Conservation (phyloP, 2,329 filamentous ascomycete genomes). For the Aspergillus awamori region DNA sequence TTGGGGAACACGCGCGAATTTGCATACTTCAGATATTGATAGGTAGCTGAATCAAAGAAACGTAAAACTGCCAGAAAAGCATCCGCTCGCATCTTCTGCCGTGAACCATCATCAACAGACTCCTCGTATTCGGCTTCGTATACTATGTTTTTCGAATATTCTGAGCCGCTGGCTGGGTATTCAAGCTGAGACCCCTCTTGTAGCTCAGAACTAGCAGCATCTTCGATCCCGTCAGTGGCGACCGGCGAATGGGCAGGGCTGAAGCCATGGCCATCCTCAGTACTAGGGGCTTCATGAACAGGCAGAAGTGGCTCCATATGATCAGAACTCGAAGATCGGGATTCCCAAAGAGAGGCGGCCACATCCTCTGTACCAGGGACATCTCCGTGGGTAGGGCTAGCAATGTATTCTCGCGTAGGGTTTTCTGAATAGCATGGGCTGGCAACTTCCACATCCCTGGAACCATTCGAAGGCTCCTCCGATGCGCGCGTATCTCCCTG, state of each 20-base stretch:
- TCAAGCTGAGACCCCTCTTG: not conserved
- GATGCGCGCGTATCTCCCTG: not conserved
- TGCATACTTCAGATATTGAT: constrained; percentile 5
- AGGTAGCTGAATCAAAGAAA: constrained; percentile 18
- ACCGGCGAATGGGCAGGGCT: not conserved
- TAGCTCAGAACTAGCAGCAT: not conserved
- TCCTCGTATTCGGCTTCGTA: not conserved
- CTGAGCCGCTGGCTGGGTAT: not conserved
- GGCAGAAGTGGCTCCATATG: not conserved
- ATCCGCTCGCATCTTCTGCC: not conserved
- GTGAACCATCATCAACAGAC: not conserved
- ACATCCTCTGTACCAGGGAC: not conserved
- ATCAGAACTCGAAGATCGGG: not conserved
- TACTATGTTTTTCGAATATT: not conserved
- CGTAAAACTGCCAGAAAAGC: constrained; percentile 10
- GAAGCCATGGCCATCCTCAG: not conserved
- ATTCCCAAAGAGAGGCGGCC: not conserved
- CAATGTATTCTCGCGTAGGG: not conserved
- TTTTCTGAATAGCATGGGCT: too few species aligned
- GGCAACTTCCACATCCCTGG: too few species aligned
- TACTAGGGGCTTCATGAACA: not conserved
- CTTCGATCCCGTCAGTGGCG: not conserved
- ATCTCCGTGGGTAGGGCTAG: not conserved
- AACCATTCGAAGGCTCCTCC: not conserved
- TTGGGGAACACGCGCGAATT: constrained; percentile 19